Percentiles rank a stretch among this genome's conserved stretches.
phyloP scores from a whole-genome alignment of 2,329 filamentous ascomycete species.

The Sclerotinia spermophila region DNA sequence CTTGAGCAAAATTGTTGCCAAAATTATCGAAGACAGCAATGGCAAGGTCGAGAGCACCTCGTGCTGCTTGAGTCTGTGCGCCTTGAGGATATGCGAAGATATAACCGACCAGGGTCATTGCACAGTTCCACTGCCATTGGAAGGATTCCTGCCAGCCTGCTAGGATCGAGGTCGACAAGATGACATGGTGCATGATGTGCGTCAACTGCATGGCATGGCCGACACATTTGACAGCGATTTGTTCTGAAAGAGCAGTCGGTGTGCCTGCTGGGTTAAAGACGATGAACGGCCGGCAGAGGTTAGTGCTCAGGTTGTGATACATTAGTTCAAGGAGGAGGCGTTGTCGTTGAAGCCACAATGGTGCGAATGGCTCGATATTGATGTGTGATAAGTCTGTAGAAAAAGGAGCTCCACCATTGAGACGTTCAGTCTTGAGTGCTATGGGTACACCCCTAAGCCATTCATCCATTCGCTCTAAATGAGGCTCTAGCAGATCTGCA shows the following conservation, averaged over 20 bases:
- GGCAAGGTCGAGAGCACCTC: constrained; percentile 38
- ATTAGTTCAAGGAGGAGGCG: constrained; percentile 43
- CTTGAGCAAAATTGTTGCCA: constrained; percentile 38
- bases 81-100: constrained; percentile 40
- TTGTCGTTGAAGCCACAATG: constrained; percentile 44
- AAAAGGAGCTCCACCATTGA: constrained; percentile 36
- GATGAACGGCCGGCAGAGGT: constrained; percentile 43
- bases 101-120: constrained; percentile 42
- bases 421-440: constrained; percentile 39
- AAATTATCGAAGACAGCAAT: constrained; percentile 40
- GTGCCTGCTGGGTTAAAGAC: constrained; percentile 33
- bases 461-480: constrained; percentile 33
- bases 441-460: constrained; percentile 40
- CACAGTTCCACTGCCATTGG: constrained; percentile 45
- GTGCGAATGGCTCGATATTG: constrained; percentile 38
- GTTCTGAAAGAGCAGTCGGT: constrained; percentile 31
- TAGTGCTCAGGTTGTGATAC: constrained; percentile 42
- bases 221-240: constrained; percentile 34
- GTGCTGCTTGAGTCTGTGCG: constrained; percentile 33
- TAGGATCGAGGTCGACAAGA: constrained; percentile 37
- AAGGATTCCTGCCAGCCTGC: constrained; percentile 42
- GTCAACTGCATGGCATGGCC: constrained; percentile 41
- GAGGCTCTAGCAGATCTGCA: constrained; percentile 32
- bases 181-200: constrained; percentile 40
- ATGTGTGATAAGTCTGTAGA: constrained; percentile 40